Base-by-base conservation (phyloP, 2,329 filamentous ascomycete species). In the Cladophialophora exuberans region DNA sequence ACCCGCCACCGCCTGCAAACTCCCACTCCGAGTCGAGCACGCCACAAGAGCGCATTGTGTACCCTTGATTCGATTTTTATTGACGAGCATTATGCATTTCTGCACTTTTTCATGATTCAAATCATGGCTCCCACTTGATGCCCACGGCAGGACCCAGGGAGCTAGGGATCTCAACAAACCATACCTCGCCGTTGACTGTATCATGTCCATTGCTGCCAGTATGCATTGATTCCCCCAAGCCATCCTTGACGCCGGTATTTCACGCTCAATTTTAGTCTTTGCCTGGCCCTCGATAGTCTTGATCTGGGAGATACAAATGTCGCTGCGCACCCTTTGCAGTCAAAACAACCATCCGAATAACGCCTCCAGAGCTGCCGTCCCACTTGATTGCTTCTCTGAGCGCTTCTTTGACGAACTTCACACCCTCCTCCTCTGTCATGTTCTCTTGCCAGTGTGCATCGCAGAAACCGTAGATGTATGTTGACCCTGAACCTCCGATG, bases 391-490 rank as follows among this genome's bases (percentile, higher is more conserved):
- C 94, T 80, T 99, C 93, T 68, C 84, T 80, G 70, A 99, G 79
- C 26, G 94, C 87, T 43, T 86, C 88, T 79, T 96, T 97, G 72
- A 99, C 94, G 68, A 99, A 99, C 35, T 86, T 76, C 62, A 99
- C 86, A 1, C 94, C 94, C 60, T 96, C 92, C 52, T 84, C 81
- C 79, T 97, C 90, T 49, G 88, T 90, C 92, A 99, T 97, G 63
- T 85, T 85, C 76, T 97, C 94, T 72, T 81, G 85, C 94, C 94
- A 99, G 80, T 99, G 85, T 54, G 90, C 87, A 72, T 99, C 93
- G 72, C 92, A 97, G 81, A 96, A 97, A 66, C 94, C 94, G 80
- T 97, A 99, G 75, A 99, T 99, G 80, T 99, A 99, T 59, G 94
- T 97, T 66, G 93, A 97, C 36, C 94, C 94, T 17, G 93, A 97